Base-by-base conservation (phyloP, 202 grass and related monocot species). In the Dendrocalamus latiflorus region DNA sequence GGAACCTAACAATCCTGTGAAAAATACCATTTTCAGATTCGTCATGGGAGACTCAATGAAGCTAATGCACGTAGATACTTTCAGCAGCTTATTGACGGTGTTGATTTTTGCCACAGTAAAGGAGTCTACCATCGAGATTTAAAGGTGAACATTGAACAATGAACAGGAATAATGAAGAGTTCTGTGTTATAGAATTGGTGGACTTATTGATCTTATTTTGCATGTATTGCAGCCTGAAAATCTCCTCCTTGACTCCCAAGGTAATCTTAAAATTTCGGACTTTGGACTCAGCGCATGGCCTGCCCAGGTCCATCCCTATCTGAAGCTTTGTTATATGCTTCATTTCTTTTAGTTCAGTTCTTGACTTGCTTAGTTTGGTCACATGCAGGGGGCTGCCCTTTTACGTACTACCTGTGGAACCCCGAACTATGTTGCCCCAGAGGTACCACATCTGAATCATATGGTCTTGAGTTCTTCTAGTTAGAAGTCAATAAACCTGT, bases 241-340 rank as follows among this genome's bases (percentile, higher is more conserved):
- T 85, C 92, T 98, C 38, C 92, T 98, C 21, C 95, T 98, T 48
- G 92, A 98, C 47, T 98, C 92, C 8, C 95, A 98, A 87, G 95
- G 95, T 51, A 95, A 90, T 88, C 86, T 98, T 74, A 98, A 93
- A 98, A 98, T 98, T 90, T 98, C 95, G 68, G 95, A 98, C 83
- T 98, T 98, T 14, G 95, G 95, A 83, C 87, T 98, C 14, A 98
- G 95, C 65, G 95, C 95, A 44, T 90, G 88, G 92, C 92, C 95
- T 88, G 90, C 81, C 30, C 85, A 91, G 89, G 95, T 97, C 49
- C 48, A 36, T 88, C 59, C 54, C 69, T 42, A 85, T 88, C 72
- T 72, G 11, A 90, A 65, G 48, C 56, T 24, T 89, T 3, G 38
- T 60, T 1, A 2, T 45, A 41, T 57, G 43, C 66, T 57, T 65